Evolutionary conservation across 2,329 filamentous ascomycete species (phyloP).

Genomic region (Cladophialophora exuberans): DNA sequence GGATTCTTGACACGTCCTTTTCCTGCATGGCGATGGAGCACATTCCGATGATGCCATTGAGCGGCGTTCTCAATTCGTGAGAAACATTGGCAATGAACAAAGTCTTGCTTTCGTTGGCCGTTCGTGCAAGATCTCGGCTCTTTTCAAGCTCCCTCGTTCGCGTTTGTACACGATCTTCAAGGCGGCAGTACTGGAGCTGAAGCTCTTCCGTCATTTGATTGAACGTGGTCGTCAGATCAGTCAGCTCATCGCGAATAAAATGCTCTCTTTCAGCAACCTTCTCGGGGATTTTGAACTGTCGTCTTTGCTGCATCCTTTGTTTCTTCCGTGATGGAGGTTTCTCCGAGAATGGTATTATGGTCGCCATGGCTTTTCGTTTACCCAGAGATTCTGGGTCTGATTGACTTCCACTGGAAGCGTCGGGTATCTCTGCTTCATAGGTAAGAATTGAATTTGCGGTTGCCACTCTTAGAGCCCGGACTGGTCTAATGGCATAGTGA

Average conservation of each 20-base stretch:
- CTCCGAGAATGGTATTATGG: not conserved
- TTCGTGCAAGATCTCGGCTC: slow-evolving; percentile 86
- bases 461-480: slow-evolving; percentile 72
- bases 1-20: slow-evolving; percentile 74
- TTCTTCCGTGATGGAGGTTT: slow-evolving; percentile 7
- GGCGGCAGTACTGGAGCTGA: slow-evolving; percentile 76
- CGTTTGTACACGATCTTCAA: slow-evolving; percentile 81
- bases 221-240: slow-evolving; percentile 81
- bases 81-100: slow-evolving; percentile 94
- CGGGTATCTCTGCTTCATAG: slow-evolving; percentile 34
- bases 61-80: slow-evolving; percentile 83
- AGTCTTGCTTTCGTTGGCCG: slow-evolving; percentile 93
- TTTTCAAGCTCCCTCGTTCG: slow-evolving; percentile 81
- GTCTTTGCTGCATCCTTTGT: slow-evolving; percentile 22
- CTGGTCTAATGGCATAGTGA: slow-evolving; percentile 78
- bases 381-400: slow-evolving; percentile 40
- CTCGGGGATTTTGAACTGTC: slow-evolving; percentile 75
- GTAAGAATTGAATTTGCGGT: slow-evolving; percentile 63
- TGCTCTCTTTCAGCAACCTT: slow-evolving; percentile 76
- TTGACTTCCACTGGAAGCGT: slow-evolving; percentile 14
- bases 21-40: slow-evolving; percentile 91
- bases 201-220: slow-evolving; percentile 93
- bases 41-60: slow-evolving; percentile 96
- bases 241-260: slow-evolving; percentile 77
- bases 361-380: slow-evolving; percentile 35